These are phyloP conservation scores for Kuraishia cidri DNA, from an alignment of 805 yeast genomes.

Conservation along the genomic window DNA sequence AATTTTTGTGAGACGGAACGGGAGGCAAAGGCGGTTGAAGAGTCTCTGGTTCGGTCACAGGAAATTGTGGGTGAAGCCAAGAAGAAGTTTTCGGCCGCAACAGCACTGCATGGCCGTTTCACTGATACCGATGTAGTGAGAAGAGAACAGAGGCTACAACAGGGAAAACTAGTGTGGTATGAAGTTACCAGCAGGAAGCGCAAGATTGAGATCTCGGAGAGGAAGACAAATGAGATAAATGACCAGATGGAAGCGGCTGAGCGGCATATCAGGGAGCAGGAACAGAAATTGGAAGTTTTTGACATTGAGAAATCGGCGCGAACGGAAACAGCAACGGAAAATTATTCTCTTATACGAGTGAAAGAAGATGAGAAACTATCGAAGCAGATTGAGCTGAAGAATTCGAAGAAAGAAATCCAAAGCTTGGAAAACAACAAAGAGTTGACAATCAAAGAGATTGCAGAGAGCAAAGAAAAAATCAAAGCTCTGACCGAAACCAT, in stretches of 20 bases:
- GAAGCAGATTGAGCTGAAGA: slow-evolving; percentile 6
- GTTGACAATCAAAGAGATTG: neutral
- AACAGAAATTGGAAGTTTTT: slow-evolving; percentile 7
- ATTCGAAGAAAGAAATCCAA: slow-evolving; percentile 5
- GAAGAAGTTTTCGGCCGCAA: slow-evolving; percentile 31
- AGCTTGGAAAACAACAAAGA: slow-evolving; percentile 14
- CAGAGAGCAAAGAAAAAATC: neutral
- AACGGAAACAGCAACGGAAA: too few relatives aligned
- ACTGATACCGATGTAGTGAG: slow-evolving; percentile 30
- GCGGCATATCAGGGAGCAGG: slow-evolving; percentile 7
- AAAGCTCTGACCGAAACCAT: neutral
- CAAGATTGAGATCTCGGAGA: slow-evolving; percentile 6
- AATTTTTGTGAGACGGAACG: slow-evolving; percentile 35
- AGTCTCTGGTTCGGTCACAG: slow-evolving; percentile 26
- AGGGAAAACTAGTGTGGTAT: slow-evolving; percentile 43
- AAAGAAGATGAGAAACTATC: slow-evolving; percentile 9
- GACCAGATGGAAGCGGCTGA: slow-evolving; percentile 9
- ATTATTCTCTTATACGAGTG: too few relatives aligned
- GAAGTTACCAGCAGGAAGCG: slow-evolving; percentile 21
- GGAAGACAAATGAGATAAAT: slow-evolving; percentile 8
- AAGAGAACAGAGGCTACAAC: slow-evolving; percentile 25
- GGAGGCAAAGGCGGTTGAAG: slow-evolving; percentile 25
- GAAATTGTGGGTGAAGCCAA: slow-evolving; percentile 28
- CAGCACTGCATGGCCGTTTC: slow-evolving; percentile 26
- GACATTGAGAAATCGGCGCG: slow-evolving; percentile 5